Evolutionary conservation across 768 basidiomycete species (phyloP).

Genomic region (Mycena epipterygia): DNA sequence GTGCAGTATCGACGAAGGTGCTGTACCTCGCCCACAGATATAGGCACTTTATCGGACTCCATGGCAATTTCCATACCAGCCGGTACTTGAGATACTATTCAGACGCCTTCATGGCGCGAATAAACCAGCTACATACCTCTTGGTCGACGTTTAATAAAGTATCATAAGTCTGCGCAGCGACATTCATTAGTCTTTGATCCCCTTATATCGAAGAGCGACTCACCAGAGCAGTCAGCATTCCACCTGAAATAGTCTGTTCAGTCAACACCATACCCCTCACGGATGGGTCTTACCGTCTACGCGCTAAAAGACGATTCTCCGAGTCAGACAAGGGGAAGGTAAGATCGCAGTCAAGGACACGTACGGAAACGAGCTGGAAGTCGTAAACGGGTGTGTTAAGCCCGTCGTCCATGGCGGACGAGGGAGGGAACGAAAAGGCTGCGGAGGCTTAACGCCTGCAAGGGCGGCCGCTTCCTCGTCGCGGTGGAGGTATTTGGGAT

Average conservation of each 20-base stretch:
- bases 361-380: conserved; percentile 10
- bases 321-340: too few species aligned
- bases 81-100: not conserved
- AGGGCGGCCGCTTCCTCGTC: too few species aligned
- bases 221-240: conserved; percentile 5
- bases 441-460: too few species aligned
- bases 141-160: conserved; percentile 18
- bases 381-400: not conserved
- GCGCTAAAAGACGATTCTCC: not conserved
- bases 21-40: conserved; percentile 24
- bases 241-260: too few species aligned
- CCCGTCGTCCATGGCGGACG: too few species aligned
- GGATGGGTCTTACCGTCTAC: not conserved
- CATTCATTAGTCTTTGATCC: too few species aligned
- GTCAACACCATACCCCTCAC: not conserved
- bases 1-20: conserved; percentile 15
- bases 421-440: too few species aligned
- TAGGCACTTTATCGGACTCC: conserved; percentile 11
- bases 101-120: not conserved
- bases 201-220: not conserved
- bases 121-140: not conserved
- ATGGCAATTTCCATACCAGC: conserved; percentile 8
- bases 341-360: not conserved
- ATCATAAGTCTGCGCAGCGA: conserved; percentile 17
- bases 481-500: too few species aligned